A percentile compares a stretch with the other conserved stretches of the same genome.
These are phyloP conservation scores for Triangularia verruculosa DNA, from an alignment of 2,329 filamentous ascomycete species.

Conservation along the genomic window DNA sequence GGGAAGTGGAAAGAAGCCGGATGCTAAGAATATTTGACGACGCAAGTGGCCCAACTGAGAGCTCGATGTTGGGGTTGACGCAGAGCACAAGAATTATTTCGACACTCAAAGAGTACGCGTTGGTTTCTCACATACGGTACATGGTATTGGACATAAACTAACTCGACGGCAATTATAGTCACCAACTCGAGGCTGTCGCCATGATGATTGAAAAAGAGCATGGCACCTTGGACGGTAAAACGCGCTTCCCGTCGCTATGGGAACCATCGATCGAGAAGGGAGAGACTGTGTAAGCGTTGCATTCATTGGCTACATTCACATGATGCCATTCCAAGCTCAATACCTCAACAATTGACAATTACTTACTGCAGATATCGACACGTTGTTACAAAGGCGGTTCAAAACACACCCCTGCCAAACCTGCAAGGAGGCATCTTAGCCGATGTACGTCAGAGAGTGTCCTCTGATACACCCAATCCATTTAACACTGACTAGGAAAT, in stretches of 20 bases:
- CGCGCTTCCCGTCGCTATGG: conserved; percentile 27
- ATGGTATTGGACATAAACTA: no score
- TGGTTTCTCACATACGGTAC: neutral
- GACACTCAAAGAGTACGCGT: conserved; percentile 20
- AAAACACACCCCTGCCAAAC: conserved; percentile 11
- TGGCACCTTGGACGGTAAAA: conserved; percentile 16
- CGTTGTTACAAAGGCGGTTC: conserved; percentile 18
- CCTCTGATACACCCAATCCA: neutral
- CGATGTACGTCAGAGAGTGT: conserved; percentile 27
- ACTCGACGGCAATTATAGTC: conserved; percentile 16
- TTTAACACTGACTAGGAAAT: conserved; percentile 31
- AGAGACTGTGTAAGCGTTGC: conserved; percentile 4
- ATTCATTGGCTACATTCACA: neutral
- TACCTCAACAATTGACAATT: neutral
- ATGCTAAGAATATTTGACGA: conserved; percentile 20
- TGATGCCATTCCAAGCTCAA: neutral
- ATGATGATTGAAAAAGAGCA: conserved; percentile 35
- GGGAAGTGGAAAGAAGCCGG: conserved; percentile 15
- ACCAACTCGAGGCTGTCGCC: conserved; percentile 31
- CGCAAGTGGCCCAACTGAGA: conserved; percentile 5
- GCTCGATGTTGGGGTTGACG: conserved; percentile 5
- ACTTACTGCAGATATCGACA: conserved; percentile 24
- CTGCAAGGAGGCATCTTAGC: conserved; percentile 33
- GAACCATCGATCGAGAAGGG: conserved; percentile 12
- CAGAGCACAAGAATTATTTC: conserved; percentile 14